These are phyloP conservation scores for Capsella rubella DNA, from an alignment of 441 rosid genomes.

Conservation along the genomic window DNA sequence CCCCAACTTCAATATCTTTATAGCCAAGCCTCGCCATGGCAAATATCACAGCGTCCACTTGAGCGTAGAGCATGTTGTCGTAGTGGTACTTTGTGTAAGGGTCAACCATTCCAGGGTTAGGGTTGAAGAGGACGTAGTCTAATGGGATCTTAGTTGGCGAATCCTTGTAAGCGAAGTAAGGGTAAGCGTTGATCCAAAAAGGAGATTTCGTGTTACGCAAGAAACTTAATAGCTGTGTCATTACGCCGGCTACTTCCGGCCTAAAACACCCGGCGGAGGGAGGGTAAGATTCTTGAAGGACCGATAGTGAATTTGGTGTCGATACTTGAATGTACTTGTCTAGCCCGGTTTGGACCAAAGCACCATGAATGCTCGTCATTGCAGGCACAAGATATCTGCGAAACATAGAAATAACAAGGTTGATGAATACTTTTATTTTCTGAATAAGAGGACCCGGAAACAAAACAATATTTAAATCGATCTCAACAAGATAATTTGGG, in stretches of 20 bases:
- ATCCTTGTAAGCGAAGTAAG: conserved; percentile 77
- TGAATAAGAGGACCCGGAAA: neutral
- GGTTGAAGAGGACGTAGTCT: conserved; percentile 69
- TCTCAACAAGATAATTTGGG: neutral
- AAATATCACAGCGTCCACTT: conserved; percentile 63
- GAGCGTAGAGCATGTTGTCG: conserved; percentile 84
- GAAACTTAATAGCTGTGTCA: conserved; percentile 58
- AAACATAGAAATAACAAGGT: neutral
- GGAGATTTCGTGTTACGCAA: conserved; percentile 53
- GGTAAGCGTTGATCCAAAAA: conserved; percentile 79
- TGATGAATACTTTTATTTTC: neutral
- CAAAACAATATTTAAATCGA: neutral
- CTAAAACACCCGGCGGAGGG: conserved; percentile 76
- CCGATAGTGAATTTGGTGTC: conserved; percentile 62
- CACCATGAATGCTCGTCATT: conserved; percentile 62
- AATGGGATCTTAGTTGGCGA: conserved; percentile 55
- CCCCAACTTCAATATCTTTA: conserved; percentile 59
- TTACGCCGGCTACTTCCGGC: conserved; percentile 49
- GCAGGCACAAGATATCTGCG: conserved; percentile 63
- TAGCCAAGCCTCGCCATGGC: conserved; percentile 69
- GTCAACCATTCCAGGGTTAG: conserved; percentile 69
- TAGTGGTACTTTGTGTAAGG: conserved; percentile 63
- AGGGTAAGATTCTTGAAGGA: conserved; percentile 64
- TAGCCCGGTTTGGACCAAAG: conserved; percentile 63
- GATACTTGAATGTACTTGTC: conserved; percentile 67